Evolutionary conservation across 148 eudicot genomes (phyloP).

Genomic region (Cornus suecica): DNA sequence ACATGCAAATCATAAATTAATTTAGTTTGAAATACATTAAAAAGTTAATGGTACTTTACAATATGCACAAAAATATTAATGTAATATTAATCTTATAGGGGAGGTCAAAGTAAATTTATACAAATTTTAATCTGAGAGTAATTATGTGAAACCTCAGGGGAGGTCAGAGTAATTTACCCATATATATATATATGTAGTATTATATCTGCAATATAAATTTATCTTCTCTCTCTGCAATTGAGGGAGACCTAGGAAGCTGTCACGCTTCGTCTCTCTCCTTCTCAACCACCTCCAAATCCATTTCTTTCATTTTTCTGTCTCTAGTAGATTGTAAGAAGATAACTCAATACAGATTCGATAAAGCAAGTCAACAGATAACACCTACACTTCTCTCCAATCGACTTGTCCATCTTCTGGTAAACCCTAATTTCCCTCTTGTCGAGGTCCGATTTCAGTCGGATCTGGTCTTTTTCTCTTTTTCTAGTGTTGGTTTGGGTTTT

Average conservation of each 20-base stretch:
- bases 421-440: not conserved
- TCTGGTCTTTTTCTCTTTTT: not conserved
- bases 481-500: not conserved
- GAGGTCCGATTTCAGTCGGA: not conserved
- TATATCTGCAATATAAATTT: too few relatives aligned
- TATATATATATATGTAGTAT: too few relatives aligned
- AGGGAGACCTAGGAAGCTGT: not conserved
- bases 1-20: too few relatives aligned
- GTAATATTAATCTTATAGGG: too few relatives aligned
- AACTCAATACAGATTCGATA: not conserved
- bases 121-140: too few relatives aligned
- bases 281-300: not conserved
- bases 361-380: not conserved
- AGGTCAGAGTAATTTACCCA: too few relatives aligned
- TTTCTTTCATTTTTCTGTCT: not conserved
- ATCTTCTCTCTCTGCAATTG: not conserved
- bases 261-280: not conserved
- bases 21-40: too few relatives aligned
- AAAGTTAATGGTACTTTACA: too few relatives aligned
- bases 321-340: not conserved
- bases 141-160: too few relatives aligned
- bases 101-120: too few relatives aligned
- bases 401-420: not conserved
- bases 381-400: not conserved
- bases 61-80: too few relatives aligned